These are phyloP conservation scores for Starmerella apicola DNA, from an alignment of 805 yeast species.

Conservation along the genomic window DNA sequence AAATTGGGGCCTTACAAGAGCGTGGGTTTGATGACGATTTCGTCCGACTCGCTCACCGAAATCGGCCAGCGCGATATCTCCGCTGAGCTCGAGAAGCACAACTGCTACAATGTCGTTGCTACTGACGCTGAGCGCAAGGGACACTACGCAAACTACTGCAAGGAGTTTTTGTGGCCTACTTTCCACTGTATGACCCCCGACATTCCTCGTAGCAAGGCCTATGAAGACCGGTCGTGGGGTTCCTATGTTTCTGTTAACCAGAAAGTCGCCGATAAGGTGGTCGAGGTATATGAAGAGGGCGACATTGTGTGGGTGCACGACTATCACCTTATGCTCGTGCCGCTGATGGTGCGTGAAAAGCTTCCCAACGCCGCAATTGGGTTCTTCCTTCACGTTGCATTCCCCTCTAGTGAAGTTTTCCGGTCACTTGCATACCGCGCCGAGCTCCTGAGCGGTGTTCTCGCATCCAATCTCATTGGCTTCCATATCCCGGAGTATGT, in stretches of 20 bases:
- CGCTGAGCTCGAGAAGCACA: conserved; percentile 24
- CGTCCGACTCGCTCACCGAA: conserved; percentile 66
- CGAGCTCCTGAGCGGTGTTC: conserved; percentile 60
- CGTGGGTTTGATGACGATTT: conserved; percentile 90
- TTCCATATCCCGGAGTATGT: conserved; percentile 91
- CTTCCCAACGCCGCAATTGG: conserved; percentile 82
- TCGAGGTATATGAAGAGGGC: conserved; percentile 53
- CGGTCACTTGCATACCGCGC: conserved; percentile 84
- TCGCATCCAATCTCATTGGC: conserved; percentile 78
- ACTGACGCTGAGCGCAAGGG: conserved; percentile 76
- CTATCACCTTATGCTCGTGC: conserved; percentile 79
- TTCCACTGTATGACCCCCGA: conserved; percentile 90
- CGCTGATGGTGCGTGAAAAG: conserved; percentile 62
- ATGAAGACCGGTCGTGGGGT: conserved; percentile 91
- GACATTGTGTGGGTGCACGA: conserved; percentile 90
- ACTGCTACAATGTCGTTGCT: conserved; percentile 55
- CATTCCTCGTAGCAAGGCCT: conserved; percentile 83
- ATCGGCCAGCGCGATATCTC: conserved; percentile 44
- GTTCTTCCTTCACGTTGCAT: conserved; percentile 82
- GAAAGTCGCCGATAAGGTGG: conserved; percentile 62
- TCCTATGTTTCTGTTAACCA: conserved; percentile 67
- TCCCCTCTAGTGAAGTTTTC: conserved; percentile 91
- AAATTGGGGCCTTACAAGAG: conserved; percentile 37
- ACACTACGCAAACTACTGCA: conserved; percentile 82
- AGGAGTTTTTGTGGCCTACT: conserved; percentile 94